A percentile compares a stretch with the other conserved stretches of the same genome.
Evolutionary conservation across 2,329 filamentous ascomycete genomes (phyloP).

Genomic region (Ciborinia camelliae): DNA sequence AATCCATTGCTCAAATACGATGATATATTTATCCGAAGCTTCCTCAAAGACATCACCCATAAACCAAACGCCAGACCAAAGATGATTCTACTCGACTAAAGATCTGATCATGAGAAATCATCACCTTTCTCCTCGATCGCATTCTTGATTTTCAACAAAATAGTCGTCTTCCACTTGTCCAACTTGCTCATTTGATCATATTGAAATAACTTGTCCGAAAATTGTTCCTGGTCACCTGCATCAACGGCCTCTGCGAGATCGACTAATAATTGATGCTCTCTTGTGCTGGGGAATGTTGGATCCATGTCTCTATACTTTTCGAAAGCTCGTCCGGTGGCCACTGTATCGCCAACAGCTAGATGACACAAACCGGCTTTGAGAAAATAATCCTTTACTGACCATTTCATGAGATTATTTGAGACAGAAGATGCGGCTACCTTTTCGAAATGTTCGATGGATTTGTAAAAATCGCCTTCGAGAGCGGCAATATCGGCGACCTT

Average conservation of each 20-base stretch:
- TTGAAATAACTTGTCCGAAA: conserved; percentile 81
- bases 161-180: conserved; percentile 94
- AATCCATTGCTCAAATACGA: background rate
- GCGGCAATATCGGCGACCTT: conserved; percentile 89
- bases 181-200: conserved; percentile 91
- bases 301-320: conserved; percentile 80
- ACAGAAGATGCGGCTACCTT: conserved; percentile 74
- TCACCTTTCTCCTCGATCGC: conserved; percentile 69
- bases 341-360: conserved; percentile 68
- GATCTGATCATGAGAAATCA: conserved; percentile 57
- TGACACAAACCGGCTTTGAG: conserved; percentile 93
- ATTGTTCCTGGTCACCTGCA: conserved; percentile 74
- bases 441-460: conserved; percentile 78
- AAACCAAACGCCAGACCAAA: conserved; percentile 15
- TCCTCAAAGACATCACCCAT: conserved; percentile 2
- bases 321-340: conserved; percentile 74
- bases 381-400: conserved; percentile 93
- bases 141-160: conserved; percentile 80
- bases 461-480: conserved; percentile 78
- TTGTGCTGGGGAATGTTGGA: conserved; percentile 68
- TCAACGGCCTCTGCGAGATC: conserved; percentile 76
- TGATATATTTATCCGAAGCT: conserved; percentile 6
- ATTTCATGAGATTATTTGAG: conserved; percentile 88
- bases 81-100: background rate
- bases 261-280: conserved; percentile 76